Evolutionary conservation across 2,329 filamentous ascomycete species (phyloP), one percentile per base, ranked within the genome.

Genomic region (Aspergillus proliferans): DNA sequence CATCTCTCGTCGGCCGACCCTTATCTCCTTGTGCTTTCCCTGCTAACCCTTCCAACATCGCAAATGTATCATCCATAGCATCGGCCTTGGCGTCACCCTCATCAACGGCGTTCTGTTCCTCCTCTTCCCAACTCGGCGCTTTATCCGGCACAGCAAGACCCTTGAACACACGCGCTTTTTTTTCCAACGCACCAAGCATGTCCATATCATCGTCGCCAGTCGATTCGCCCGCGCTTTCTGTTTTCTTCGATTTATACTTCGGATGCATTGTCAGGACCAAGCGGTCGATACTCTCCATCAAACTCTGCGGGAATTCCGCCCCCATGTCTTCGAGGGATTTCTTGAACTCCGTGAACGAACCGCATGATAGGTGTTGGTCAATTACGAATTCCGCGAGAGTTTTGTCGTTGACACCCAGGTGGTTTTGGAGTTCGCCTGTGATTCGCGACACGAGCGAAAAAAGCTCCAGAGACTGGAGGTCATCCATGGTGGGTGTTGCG

Each of bases 311-410:
- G 56, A 96, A 94, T 40, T 85, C 90, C 54, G 86, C 88, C 48
- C 87, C 88, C 70, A 94, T 84, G 26, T 78, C 81, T 57, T 85
- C 81, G 57, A 97, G 78, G 64, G 83, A 83, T 57, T 76, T 75
- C 72, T 87, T 87, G 74, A 97, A 98, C 24, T 87, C 84, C 46
- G 78, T 70, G 49, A 88, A 76, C 24, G 79, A 80, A 46, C 76
- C 78, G 73, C 84, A 87, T 78, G 91, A 82, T 66, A 86, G 72
- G 61, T 95, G 88, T 66, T 95, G 87, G 53, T 87, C 87, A 64
- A 98, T 95, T 62, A 98, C 83, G 66, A 95, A 98, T 71, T 98
- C 93, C 59, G 93, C 91, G 22, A 98, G 83, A 4, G 89, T 95
- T 71, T 95, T 96, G 72, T 98, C 91, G 66, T 82, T 87, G 60